Base-by-base conservation (phyloP, 352 stramenopile genomes). In the Aphanomyces cochlioides region DNA sequence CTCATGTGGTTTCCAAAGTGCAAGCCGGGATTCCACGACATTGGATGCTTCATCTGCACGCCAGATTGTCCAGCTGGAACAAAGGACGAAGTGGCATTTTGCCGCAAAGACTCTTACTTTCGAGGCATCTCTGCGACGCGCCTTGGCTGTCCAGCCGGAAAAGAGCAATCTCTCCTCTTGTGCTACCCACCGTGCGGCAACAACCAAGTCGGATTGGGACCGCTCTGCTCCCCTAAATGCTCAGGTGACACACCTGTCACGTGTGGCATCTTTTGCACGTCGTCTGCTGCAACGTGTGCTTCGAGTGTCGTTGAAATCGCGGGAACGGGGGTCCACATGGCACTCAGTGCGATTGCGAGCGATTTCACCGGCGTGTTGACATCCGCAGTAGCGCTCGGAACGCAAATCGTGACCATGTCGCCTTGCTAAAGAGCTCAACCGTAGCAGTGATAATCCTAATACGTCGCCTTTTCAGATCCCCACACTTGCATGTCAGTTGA, bases 131-230 rank as follows among this genome's bases (percentile, higher is more conserved):
- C 19, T 15, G 43, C 40, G 38, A 38, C 47, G 8, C 60, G 47
- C 53, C 39, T 72, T 7, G 60, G 36, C 8, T 74, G 69, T 47
- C 28, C 17, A 7, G 17, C 36, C 7, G 61, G 41, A 40, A 66
- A 72, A 5, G 60, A 74, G 45, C 56, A 58, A n/a, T 67, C 48
- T 17, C 59, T 66, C 28, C 61, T 74, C 38, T 47, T 74, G 5
- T 74, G 69, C 64, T 74, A 74, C 64, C 60, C 69, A n/a, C 45
- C 69, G 5, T 74, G 69, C 53, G 37, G 19, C 5, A 3, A n/a
- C 7, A 47, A 34, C n/a, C 67, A 66, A 34, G 39, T 2, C 34
- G 69, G 69, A 40, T 47, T 66, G 13, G 69, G 69, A 15, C 60
- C 69, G 54, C 28, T 74, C 17, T 74, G 69, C 50, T 74, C 38